Evolutionary conservation across 2,329 filamentous ascomycete species (phyloP), one percentile per base, ranked within the genome.

Genomic region (Corinectria fuckeliana): DNA sequence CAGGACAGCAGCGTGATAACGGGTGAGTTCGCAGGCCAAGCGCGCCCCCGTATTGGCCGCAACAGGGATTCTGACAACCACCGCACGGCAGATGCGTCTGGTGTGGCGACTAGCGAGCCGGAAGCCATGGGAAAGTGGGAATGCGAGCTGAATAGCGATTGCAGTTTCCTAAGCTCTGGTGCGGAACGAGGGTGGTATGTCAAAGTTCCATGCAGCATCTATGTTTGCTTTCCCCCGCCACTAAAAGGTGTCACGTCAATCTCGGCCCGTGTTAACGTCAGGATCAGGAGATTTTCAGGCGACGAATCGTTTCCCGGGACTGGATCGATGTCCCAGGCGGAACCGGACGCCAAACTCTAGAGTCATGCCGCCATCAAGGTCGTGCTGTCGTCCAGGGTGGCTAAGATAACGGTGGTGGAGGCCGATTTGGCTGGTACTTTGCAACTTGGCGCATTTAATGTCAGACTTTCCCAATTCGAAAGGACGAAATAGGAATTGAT

Each of bases 131-230:
- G 92, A 34, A 90, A 89, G 25, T 99, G 94, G 94, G 82, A 86
- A 38, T 93, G 92, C 72, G 84, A 87, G 60, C 73, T 85, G 52
- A 94, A 97, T 77, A 92, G 92, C 14, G 92, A 97, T 74, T 97
- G 93, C 71, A 88, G 85, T 60, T 96, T 94, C 76, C 79, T 98
- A 66, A 86, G 82, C 53, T 84, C 85, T 54, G 94, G 94, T 7
- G 89, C 91, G 69, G 94, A 98, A 77, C 84, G 93, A 79, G 93
- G 93, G 72, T 98, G 94, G 93, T 95, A 71, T 74, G 84, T 81
- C 54, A 36, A 36, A 18, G 50, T 51, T 49, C 47, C 38, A 61
- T 21, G 53, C 23, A 36, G 39, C 21, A 50, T 39, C 44, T 47
- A 38, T 68, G 62, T 16, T 59, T 63, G 49, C 53, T 56, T 61